Evolutionary conservation across 2,329 filamentous ascomycete genomes (phyloP).

Genomic region (Calonectria multiphialidica): DNA sequence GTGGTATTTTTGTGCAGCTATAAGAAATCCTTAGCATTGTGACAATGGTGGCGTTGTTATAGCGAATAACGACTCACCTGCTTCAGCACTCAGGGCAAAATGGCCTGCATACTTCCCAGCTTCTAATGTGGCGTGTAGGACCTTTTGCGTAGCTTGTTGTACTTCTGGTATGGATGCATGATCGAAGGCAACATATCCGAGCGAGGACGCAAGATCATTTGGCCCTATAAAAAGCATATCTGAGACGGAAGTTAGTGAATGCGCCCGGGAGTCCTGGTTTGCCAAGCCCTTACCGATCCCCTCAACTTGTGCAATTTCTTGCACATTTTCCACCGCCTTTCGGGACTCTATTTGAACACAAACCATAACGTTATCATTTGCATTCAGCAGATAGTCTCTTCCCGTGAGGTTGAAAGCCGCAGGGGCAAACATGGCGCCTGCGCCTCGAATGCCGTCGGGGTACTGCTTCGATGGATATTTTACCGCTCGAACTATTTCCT

Average conservation of each 20-base stretch:
- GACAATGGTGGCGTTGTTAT: neutral
- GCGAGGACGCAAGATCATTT: constrained; percentile 28
- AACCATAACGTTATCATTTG: constrained; percentile 41
- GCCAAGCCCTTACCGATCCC: constrained; percentile 42
- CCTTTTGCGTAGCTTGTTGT: constrained; percentile 41
- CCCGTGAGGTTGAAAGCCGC: constrained; percentile 43
- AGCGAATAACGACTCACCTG: neutral
- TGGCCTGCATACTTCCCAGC: constrained; percentile 50
- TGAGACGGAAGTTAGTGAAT: neutral
- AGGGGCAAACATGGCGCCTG: constrained; percentile 46
- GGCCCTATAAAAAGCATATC: constrained; percentile 30
- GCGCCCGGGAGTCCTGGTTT: rapidly evolving
- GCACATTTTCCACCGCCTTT: constrained; percentile 51
- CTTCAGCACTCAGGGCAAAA: constrained; percentile 47
- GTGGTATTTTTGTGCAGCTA: constrained; percentile 38
- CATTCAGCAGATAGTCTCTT: constrained; percentile 39
- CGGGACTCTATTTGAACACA: constrained; percentile 37
- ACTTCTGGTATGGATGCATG: constrained; percentile 46
- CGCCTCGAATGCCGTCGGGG: constrained; percentile 41
- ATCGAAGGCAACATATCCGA: constrained; percentile 48
- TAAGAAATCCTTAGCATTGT: neutral
- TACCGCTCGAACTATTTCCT: constrained; percentile 38
- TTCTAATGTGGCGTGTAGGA: constrained; percentile 44
- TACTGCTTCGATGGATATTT: constrained; percentile 43
- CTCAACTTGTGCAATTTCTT: constrained; percentile 48